These are phyloP conservation scores for Diaporthe eres DNA, from an alignment of 2,329 filamentous ascomycete species.

Conservation along the genomic window DNA sequence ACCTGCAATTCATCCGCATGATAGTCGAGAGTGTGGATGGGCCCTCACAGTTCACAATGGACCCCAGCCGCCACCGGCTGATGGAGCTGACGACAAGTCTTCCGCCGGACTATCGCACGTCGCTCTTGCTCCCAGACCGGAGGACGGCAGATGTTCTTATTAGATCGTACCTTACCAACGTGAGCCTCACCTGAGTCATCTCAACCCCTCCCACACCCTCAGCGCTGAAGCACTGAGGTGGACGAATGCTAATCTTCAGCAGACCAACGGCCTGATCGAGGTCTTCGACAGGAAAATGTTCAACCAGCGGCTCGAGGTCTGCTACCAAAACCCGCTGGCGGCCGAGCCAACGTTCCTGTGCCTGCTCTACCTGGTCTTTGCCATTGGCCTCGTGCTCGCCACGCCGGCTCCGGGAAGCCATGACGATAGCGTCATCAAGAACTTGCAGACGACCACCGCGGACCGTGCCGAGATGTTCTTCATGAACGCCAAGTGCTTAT, in stretches of 20 bases:
- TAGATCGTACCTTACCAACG: constrained; percentile 73
- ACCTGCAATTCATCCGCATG: constrained; percentile 71
- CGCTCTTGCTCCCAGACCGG: constrained; percentile 68
- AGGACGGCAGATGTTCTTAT: constrained; percentile 68
- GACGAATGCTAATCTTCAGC: background rate
- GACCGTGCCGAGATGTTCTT: constrained; percentile 75
- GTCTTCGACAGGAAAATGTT: constrained; percentile 69
- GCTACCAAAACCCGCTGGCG: constrained; percentile 67
- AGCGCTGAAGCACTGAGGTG: background rate
- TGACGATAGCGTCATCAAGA: constrained; percentile 66
- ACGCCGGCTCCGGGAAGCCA: constrained; percentile 63
- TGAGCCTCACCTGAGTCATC: constrained; percentile 50
- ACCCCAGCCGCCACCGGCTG: constrained; percentile 69
- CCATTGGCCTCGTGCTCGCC: constrained; percentile 73
- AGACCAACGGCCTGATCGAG: constrained; percentile 74
- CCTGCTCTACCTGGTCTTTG: constrained; percentile 72
- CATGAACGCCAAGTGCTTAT: constrained; percentile 68
- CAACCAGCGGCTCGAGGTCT: constrained; percentile 62
- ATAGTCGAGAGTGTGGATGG: constrained; percentile 70
- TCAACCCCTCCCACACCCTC: background rate
- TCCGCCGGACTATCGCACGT: constrained; percentile 60
- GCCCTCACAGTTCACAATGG: constrained; percentile 69
- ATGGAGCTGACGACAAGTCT: constrained; percentile 67
- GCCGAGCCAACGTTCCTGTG: constrained; percentile 68
- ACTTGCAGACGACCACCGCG: constrained; percentile 60